Evolutionary conservation across 2,329 filamentous ascomycete species (phyloP), one percentile per base, ranked within the genome.

Genomic region (Neofusicoccum parvum): DNA sequence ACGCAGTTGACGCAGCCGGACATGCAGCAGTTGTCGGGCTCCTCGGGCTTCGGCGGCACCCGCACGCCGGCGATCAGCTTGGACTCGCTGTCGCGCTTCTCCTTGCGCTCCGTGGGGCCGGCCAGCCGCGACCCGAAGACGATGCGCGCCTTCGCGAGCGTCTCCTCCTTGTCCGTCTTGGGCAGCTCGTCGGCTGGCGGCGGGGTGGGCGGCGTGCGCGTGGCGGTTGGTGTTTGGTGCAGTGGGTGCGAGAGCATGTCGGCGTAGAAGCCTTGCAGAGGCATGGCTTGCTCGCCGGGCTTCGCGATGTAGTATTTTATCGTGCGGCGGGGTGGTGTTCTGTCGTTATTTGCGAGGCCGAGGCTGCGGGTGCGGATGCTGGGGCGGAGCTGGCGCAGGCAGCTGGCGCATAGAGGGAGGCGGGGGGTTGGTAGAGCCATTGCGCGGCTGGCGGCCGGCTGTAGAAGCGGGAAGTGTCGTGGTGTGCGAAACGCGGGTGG

Each of bases 11-110:
- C 94, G 76, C 95, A 99, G 3, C 95, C 95, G 74, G 92, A 95
- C 95, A 99, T 99, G 80, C 95, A 99, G 84, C 95, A 99, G 75
- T 99, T 97, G 73, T 98, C 95, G 3, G 95, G 95, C 79, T 99
- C 94, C 54, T 88, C 85, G 1, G 95, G 95, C 54, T 87, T 86
- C 0, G 93, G 94, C 1, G 95, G 95, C 4, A 98, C 90, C 17
- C 87, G 79, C 0, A 98, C 86, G 3, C 94, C 94, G 1, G 91
- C 93, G 64, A 97, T 82, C 67, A 87, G 82, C 9, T 82, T 86
- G 58, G 88, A 88, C 67, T 86, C 82, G 14, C 84, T 80, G 12
- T 87, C 80, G 41, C 88, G 84, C 50, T 86, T 83, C 67, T 87
- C 86, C 68, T 85, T 85, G 46, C 90, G 84, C 72, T 92, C 89